Conservation (phyloP, 169 alveolate genomes). For the Plasmodium billcollinsi region DNA sequence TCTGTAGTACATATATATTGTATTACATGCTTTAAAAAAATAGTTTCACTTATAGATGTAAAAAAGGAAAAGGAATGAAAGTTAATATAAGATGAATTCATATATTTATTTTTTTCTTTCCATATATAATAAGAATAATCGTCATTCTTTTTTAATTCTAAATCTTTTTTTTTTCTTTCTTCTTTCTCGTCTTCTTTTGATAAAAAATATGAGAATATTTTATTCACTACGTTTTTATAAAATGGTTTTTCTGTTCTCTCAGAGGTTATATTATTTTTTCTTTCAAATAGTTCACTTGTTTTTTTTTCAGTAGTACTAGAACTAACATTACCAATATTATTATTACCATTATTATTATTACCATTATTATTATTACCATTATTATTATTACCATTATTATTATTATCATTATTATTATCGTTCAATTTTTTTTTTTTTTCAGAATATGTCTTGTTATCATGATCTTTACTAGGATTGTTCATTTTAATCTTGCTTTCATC, state of each 20-base stretch:
- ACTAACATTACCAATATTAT: too few relatives aligned
- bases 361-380: too few relatives aligned
- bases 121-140: background rate
- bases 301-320: too few relatives aligned
- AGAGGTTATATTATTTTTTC: too few relatives aligned
- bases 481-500: background rate
- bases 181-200: background rate
- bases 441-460: background rate
- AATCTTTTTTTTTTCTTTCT: background rate
- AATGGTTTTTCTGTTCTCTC: too few relatives aligned
- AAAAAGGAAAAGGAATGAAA: conserved; percentile 26
- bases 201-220: too few relatives aligned
- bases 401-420: background rate
- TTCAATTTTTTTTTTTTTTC: background rate
- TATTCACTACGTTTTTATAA: too few relatives aligned
- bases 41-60: conserved; percentile 33
- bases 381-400: too few relatives aligned
- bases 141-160: background rate
- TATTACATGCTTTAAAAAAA: conserved; percentile 11
- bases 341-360: too few relatives aligned
- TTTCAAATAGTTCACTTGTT: too few relatives aligned
- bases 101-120: background rate
- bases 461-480: background rate
- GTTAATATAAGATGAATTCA: background rate
- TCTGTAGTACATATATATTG: conserved; percentile 4